A percentile compares a stretch with the other conserved stretches of the same genome.
Evolutionary conservation across 371 early-diverging fungal genomes (phyloP).

Genomic region (Lichtheimia corymbifera): DNA sequence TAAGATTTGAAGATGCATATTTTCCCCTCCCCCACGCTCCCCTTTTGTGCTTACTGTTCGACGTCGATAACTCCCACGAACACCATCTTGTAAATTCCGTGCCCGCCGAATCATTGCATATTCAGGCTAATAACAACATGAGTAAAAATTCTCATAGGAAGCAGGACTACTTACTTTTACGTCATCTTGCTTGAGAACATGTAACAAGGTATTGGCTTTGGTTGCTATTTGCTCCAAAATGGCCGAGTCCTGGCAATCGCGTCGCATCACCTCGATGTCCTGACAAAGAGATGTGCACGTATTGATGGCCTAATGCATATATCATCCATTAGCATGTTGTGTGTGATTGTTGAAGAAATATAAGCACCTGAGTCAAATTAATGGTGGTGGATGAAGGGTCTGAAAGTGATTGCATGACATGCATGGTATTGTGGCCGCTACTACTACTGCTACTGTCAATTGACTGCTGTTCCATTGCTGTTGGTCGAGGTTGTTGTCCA

Average conservation of each 20-base stretch:
- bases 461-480: no score
- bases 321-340: background rate
- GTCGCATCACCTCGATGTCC: constrained; percentile 12
- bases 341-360: background rate
- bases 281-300: constrained; percentile 20
- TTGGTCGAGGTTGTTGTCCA: no score
- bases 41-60: constrained; percentile 25
- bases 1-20: background rate
- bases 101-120: constrained; percentile 42
- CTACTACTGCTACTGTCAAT: background rate
- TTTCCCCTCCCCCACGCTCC: background rate
- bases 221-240: constrained; percentile 10
- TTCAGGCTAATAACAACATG: constrained; percentile 14
- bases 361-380: no score
- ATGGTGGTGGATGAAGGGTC: no score
- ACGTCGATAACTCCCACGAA: constrained; percentile 35
- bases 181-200: constrained; percentile 4
- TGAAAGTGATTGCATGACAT: no score
- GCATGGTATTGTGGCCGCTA: background rate
- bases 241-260: background rate
- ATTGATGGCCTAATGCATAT: constrained; percentile 13
- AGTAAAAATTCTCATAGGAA: background rate
- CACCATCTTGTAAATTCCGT: constrained; percentile 29
- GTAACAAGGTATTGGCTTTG: constrained; percentile 12
- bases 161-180: background rate